Percentiles rank a stretch among this genome's conserved stretches.
Evolutionary conservation across 345 rosid species (phyloP).

Genomic region (Dimocarpus longan): DNA sequence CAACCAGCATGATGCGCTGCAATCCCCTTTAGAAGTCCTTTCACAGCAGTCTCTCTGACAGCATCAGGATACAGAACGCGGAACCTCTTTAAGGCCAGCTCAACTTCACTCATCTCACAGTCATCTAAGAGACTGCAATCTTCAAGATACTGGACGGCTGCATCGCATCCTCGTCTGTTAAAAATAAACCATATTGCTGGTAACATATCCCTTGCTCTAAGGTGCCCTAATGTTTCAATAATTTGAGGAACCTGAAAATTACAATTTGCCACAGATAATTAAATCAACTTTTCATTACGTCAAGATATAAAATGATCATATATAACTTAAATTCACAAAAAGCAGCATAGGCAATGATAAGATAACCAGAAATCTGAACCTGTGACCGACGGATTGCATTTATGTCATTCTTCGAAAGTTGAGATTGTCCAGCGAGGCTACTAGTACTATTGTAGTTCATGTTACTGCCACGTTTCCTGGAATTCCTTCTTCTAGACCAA

Average conservation of each 20-base stretch:
- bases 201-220: conserved; percentile 74
- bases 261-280: conserved; percentile 18
- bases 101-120: conserved; percentile 83
- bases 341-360: background rate
- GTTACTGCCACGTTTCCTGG: conserved; percentile 54
- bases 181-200: conserved; percentile 98
- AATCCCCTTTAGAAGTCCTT: conserved; percentile 82
- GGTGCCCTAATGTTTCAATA: conserved; percentile 76
- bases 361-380: conserved; percentile 34
- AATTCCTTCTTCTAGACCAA: conserved; percentile 64
- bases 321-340: conserved; percentile 15
- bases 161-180: conserved; percentile 93
- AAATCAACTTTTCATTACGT: conserved; percentile 1
- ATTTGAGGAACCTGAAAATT: conserved; percentile 80
- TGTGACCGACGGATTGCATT: conserved; percentile 79
- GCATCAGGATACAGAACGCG: conserved; percentile 89
- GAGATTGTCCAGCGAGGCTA: conserved; percentile 49
- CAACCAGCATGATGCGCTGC: conserved; percentile 99
- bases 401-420: conserved; percentile 80
- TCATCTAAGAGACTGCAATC: conserved; percentile 74
- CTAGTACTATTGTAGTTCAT: conserved; percentile 30
- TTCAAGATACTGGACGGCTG: conserved; percentile 88
- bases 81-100: conserved; percentile 81
- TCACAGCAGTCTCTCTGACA: conserved; percentile 77
- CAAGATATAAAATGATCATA: conserved; percentile 1